Percentiles rank a stretch among this genome's conserved stretches.
These are phyloP conservation scores for Metahyphopichia silvanorum DNA, from an alignment of 805 yeast genomes.

Conservation along the genomic window DNA sequence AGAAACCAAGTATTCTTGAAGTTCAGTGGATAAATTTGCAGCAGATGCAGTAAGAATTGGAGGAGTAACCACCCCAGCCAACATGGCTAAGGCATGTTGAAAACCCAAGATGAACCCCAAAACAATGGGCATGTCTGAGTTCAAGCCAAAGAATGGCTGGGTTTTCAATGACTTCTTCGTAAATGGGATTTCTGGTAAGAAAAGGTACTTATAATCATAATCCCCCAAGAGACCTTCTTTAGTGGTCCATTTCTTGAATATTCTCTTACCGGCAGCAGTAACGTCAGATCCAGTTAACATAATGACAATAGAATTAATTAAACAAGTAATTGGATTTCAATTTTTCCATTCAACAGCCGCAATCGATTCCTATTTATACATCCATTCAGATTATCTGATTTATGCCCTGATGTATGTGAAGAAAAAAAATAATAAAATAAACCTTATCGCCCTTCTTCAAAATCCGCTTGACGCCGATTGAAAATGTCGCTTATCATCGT, in stretches of 20 bases:
- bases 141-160: constrained; percentile 81
- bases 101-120: constrained; percentile 77
- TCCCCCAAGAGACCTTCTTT: constrained; percentile 83
- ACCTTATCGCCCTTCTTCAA: too few relatives aligned
- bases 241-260: constrained; percentile 56
- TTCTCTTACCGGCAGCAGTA: constrained; percentile 1
- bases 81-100: constrained; percentile 86
- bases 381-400: too few relatives aligned
- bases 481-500: too few relatives aligned
- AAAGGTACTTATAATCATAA: constrained; percentile 75
- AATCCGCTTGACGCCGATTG: too few relatives aligned
- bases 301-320: too few relatives aligned
- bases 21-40: constrained; percentile 53
- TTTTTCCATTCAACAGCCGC: too few relatives aligned
- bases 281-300: neutral
- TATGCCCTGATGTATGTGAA: too few relatives aligned
- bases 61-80: constrained; percentile 88
- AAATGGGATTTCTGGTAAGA: constrained; percentile 81
- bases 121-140: constrained; percentile 77
- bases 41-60: constrained; percentile 66
- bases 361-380: too few relatives aligned
- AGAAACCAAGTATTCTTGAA: constrained; percentile 36
- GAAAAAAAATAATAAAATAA: too few relatives aligned
- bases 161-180: constrained; percentile 40
- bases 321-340: too few relatives aligned